Evolutionary conservation across 371 early-diverging fungal species (phyloP).

Genomic region (Synchytrium microbalum): DNA sequence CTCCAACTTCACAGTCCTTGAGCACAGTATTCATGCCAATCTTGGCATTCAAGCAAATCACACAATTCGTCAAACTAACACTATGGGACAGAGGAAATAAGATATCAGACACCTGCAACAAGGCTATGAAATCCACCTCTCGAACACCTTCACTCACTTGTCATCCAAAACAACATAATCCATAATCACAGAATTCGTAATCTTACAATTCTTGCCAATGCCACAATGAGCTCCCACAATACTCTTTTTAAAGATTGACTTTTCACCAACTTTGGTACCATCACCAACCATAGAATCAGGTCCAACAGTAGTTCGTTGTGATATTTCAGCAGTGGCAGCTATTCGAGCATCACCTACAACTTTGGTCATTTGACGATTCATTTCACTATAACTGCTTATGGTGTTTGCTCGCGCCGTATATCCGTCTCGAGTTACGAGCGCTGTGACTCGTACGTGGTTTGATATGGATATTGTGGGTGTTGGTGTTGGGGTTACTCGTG

Average conservation of each 20-base stretch:
- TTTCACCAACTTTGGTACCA: slow-evolving; percentile 78
- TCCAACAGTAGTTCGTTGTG: slow-evolving; percentile 56
- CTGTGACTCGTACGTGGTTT: no score
- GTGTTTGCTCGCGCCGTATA: slow-evolving; percentile 73
- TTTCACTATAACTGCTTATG: slow-evolving; percentile 70
- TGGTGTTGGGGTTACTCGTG: no score
- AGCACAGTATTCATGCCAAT: slow-evolving; percentile 67
- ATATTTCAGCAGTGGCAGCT: slow-evolving; percentile 44
- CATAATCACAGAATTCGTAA: slow-evolving; percentile 87
- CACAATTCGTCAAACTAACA: slow-evolving; percentile 81
- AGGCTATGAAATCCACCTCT: background rate
- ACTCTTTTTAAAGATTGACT: slow-evolving; percentile 83
- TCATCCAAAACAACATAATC: slow-evolving; percentile 85
- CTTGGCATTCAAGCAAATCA: slow-evolving; percentile 75
- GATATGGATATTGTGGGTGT: no score
- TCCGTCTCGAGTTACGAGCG: slow-evolving; percentile 44
- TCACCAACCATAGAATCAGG: slow-evolving; percentile 87
- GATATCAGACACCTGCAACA: background rate
- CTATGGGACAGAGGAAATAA: slow-evolving; percentile 33
- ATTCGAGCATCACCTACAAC: slow-evolving; percentile 42
- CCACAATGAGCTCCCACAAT: slow-evolving; percentile 84
- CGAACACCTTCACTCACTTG: slow-evolving; percentile 42
- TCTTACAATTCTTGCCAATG: slow-evolving; percentile 92
- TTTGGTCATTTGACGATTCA: slow-evolving; percentile 68
- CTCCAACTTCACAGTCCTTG: slow-evolving; percentile 89